Base-by-base conservation (phyloP, 306 rosid species). In the Arachis hypogaea region DNA sequence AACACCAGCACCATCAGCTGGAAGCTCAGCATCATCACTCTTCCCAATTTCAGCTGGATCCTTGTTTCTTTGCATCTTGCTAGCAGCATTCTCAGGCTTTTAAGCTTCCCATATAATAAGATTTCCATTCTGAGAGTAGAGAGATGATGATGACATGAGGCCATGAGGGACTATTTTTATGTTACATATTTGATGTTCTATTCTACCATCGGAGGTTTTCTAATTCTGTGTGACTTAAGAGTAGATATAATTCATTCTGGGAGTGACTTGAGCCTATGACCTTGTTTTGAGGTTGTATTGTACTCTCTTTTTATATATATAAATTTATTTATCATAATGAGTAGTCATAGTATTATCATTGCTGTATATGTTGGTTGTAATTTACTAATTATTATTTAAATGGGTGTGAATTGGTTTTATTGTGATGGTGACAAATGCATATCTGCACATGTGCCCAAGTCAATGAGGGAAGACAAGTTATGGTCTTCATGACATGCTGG, bases 1-100 rank as follows among this genome's bases (percentile, higher is more conserved):
- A 63, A 79, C 78, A 16, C 88, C 88, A 41, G 44, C 81, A 44
- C 86, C 86, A 63, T 22, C 75, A 57, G 16, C 12, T 1, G 84
- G 86, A 9, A 78, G 9, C 80, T 50, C 82, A 9, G 80, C 83
- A 16, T 64, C 88, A 41, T 41, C 77, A 8, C 14, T 62, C n/a
- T 33, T 75, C 66, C 77, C 63, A 22, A 47, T 81, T 68, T 82
- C 88, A 49, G 71, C 68, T 33, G 82, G 61, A 56, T 71, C 86
- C 51, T 55, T 78, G 52, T 60, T 85, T 63, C n/a, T 78, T 52
- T 54, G 73, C 68, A 28, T 85, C 2, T 59, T 72, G 52, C 49
- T 56, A 38, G 68, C 83, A 9, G 38, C 61, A 43, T 5, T 72
- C 51, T 75, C 72, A 66, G 69, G 61, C 64, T 78, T 76, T n/a